These are phyloP conservation scores for Microsporum audouinii DNA, from an alignment of 2,329 filamentous ascomycete species.

Conservation along the genomic window DNA sequence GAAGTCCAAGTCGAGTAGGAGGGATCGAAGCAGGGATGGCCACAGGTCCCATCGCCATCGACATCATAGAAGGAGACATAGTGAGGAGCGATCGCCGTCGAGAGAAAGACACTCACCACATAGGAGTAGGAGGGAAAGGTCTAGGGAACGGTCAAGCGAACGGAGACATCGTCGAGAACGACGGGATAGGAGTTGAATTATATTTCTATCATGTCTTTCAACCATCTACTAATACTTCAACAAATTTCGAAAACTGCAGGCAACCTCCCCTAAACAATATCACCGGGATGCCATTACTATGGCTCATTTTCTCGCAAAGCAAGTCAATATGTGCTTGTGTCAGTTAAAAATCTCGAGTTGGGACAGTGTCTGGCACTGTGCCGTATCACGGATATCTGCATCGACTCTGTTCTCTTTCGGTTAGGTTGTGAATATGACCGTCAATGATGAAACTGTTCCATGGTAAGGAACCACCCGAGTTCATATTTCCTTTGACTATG, in stretches of 20 bases:
- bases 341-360: neutral
- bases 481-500: neutral
- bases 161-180: slow-evolving; percentile 19
- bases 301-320: neutral
- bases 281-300: neutral
- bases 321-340: neutral
- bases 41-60: slow-evolving; percentile 35
- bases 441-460: neutral
- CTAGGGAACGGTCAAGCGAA: slow-evolving; percentile 11
- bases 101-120: slow-evolving; percentile 20
- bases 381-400: neutral
- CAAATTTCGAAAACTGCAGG: neutral
- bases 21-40: slow-evolving; percentile 32
- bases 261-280: neutral
- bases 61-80: slow-evolving; percentile 27
- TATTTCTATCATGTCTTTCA: neutral
- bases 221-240: neutral
- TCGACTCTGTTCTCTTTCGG: neutral
- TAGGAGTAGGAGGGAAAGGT: slow-evolving; percentile 20
- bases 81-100: slow-evolving; percentile 24
- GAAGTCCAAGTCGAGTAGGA: slow-evolving; percentile 25
- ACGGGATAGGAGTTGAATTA: slow-evolving; percentile 18
- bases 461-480: neutral
- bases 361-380: neutral
- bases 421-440: neutral